Evolutionary conservation across 2,329 filamentous ascomycete genomes (phyloP).

Genomic region (Trichophyton equinum): DNA sequence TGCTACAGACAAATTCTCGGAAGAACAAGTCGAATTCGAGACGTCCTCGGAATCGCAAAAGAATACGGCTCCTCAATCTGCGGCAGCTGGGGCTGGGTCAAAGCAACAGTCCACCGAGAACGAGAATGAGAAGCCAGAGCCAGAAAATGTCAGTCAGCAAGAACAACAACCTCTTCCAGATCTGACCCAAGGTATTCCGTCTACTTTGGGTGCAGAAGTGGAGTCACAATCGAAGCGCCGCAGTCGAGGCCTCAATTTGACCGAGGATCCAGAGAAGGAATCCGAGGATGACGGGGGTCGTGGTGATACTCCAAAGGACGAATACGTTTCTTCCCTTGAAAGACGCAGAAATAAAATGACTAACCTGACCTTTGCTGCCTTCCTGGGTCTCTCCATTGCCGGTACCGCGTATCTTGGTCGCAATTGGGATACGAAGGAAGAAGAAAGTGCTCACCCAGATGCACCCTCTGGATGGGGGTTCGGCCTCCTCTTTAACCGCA

Average conservation of each 20-base stretch:
- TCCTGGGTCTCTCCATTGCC: constrained; percentile 44
- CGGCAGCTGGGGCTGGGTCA: constrained; percentile 17
- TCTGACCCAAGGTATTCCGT: constrained; percentile 86
- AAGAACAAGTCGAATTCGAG: constrained; percentile 30
- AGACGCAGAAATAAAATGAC: constrained; percentile 63
- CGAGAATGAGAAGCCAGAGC: neutral
- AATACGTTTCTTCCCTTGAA: constrained; percentile 85
- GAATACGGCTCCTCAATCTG: constrained; percentile 20
- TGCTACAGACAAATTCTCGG: constrained; percentile 18
- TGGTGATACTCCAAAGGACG: constrained; percentile 56
- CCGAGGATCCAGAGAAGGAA: constrained; percentile 36
- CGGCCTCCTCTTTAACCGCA: constrained; percentile 66
- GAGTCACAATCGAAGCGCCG: constrained; percentile 28
- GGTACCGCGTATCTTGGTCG: constrained; percentile 67
- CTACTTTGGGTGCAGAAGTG: constrained; percentile 71
- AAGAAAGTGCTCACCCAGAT: constrained; percentile 55
- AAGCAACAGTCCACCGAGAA: constrained; percentile 9
- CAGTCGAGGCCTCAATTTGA: constrained; percentile 37
- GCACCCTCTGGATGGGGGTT: constrained; percentile 69
- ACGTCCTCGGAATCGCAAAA: constrained; percentile 23
- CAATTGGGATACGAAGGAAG: constrained; percentile 68
- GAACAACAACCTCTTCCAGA: constrained; percentile 60
- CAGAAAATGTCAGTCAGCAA: neutral
- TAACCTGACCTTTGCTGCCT: constrained; percentile 57
- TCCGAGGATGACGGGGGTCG: constrained; percentile 41